Evolutionary conservation across 2,329 filamentous ascomycete species (phyloP), one percentile per base, ranked within the genome.

Genomic region (Huntiella omanensis): DNA sequence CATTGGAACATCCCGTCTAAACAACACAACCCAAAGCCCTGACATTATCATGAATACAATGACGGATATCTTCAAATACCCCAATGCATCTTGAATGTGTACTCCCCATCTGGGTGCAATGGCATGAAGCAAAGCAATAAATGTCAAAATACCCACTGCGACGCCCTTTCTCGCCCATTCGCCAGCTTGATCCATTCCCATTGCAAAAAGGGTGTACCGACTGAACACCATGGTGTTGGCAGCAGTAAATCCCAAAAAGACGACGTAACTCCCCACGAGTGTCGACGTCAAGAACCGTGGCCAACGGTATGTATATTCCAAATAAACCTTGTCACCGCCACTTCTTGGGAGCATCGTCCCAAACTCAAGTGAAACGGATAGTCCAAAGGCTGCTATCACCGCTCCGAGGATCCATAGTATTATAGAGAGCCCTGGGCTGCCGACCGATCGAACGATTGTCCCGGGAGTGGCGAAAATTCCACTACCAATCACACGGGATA

Each of bases 391-490:
- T 0, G 75, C 71, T 5, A 82, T 63, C 1, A 75, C 53, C 0
- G 75, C 73, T 1, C 78, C 79, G 0, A 73, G 58, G 0, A 78
- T 47, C 80, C 80, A 83, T 3, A 83, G 58, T 1, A 68, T 52
- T 1, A 83, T 58, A 0, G 75, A 68, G 2, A 83, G 59, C 0
- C 77, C 78, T 0, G 78, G 66, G 47, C 77, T 83, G 1, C 80
- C 80, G 2, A 76, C 73, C 0, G 73, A 70, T 34, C 73, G 69
- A 3, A 81, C 65, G 43, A 85, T 80, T 4, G 76, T 68, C 0
- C 75, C 78, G 0, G 77, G 80, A 0, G 77, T 82, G 1, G 79
- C 77, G 54, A 83, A 84, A 52, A 84, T 81, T 19, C 78, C 79
- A 54, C 70, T 77, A 10, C 78, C 78, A 28, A 83, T 75, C 4